phyloP scores from a whole-genome alignment of 164 flowering plant genomes.

The Houttuynia cordata region DNA sequence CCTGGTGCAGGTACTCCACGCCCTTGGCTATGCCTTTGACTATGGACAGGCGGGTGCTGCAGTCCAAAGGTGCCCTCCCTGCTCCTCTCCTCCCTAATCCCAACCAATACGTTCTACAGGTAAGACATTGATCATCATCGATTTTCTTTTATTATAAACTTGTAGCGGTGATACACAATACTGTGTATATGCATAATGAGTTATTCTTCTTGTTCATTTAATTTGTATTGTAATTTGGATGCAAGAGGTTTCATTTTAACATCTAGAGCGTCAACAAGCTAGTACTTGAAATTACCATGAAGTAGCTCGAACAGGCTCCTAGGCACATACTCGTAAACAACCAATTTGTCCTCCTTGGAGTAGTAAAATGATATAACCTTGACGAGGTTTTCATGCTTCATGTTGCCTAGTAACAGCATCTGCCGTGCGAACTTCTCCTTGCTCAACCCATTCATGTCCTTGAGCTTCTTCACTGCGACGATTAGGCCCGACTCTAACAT shows the following conservation, averaged over 20 bases:
- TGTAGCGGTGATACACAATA: background rate
- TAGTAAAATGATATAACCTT: constrained; percentile 34
- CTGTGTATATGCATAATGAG: background rate
- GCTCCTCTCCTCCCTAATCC: constrained; percentile 31
- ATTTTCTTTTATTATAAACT: too few species aligned
- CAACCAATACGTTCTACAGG: background rate
- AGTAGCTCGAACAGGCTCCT: constrained; percentile 39
- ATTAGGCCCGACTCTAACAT: constrained; percentile 31
- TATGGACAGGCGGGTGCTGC: constrained; percentile 37
- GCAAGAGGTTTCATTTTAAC: too few species aligned
- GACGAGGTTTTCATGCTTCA: constrained; percentile 45
- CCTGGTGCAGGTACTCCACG: constrained; percentile 38
- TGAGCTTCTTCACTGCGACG: constrained; percentile 45
- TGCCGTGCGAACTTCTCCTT: constrained; percentile 43
- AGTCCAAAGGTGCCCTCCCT: constrained; percentile 28
- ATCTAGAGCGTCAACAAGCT: background rate
- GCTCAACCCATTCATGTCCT: constrained; percentile 23
- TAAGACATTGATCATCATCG: background rate
- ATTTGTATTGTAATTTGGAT: too few species aligned
- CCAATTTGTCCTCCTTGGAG: constrained; percentile 50
- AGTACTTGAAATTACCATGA: constrained; percentile 32
- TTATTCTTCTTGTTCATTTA: background rate
- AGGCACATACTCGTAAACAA: constrained; percentile 39
- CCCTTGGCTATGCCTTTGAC: constrained; percentile 48
- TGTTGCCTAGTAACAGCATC: constrained; percentile 41